Percentiles rank a stretch among this genome's conserved stretches.
phyloP scores from a whole-genome alignment of 441 rosid genomes.

The Populus trichocarpa region DNA sequence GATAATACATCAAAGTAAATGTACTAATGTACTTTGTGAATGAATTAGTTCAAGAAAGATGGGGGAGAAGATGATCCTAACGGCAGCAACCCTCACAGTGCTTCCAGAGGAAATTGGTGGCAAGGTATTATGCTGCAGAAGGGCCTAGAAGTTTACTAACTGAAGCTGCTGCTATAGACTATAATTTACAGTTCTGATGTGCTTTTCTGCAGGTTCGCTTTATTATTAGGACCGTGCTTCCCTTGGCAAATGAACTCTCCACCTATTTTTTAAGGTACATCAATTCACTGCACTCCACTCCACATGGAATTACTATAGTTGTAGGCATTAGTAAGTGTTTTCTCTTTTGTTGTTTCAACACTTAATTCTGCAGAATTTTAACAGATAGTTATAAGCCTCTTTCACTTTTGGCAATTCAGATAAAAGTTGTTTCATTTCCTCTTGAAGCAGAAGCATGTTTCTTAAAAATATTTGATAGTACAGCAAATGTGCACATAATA shows the following conservation, averaged over 20 bases:
- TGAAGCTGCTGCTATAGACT: neutral
- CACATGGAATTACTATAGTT: neutral
- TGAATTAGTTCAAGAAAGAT: slow-evolving; percentile 57
- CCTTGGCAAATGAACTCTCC: slow-evolving; percentile 21
- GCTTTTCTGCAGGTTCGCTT: slow-evolving; percentile 64
- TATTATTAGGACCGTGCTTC: slow-evolving; percentile 54
- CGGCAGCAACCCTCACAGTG: slow-evolving; percentile 55
- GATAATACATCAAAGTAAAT: slow-evolving; percentile 1
- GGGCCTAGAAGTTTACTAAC: slow-evolving; percentile 1
- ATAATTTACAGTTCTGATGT: neutral
- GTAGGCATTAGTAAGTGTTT: too few relatives aligned
- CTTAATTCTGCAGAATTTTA: too few relatives aligned
- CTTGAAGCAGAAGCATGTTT: neutral
- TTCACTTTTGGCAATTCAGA: neutral
- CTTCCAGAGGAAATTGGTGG: slow-evolving; percentile 96
- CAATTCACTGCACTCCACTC: neutral
- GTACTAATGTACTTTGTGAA: slow-evolving; percentile 10
- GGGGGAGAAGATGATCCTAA: slow-evolving; percentile 52
- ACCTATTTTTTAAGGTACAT: slow-evolving; percentile 34
- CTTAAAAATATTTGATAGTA: too few relatives aligned
- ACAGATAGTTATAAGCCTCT: neutral
- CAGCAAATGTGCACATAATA: neutral
- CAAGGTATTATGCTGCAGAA: slow-evolving; percentile 44
- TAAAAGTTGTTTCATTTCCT: neutral
- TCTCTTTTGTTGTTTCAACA: too few relatives aligned